A percentile compares a stretch with the other conserved stretches of the same genome.
Evolutionary conservation across 106 monocot genomes (phyloP).

Genomic region (Cymbidium sinense): DNA sequence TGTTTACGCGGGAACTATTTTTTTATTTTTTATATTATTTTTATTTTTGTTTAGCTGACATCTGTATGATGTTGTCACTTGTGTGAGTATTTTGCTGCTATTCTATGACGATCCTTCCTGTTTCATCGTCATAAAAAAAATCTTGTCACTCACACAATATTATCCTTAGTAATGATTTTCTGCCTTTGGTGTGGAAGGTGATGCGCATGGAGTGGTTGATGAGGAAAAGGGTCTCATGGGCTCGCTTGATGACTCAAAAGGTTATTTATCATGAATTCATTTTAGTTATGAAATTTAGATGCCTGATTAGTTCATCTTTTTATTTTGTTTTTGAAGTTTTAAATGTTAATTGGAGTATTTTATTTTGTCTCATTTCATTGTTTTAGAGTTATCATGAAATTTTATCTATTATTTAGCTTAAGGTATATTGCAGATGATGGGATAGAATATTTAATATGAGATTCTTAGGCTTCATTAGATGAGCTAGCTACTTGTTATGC

Average conservation of each 20-base stretch:
- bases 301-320: too few relatives aligned
- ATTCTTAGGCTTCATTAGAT: background rate
- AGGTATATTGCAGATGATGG: background rate
- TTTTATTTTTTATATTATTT: too few relatives aligned
- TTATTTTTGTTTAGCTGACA: background rate
- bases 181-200: conserved; percentile 14
- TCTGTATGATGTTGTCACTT: background rate
- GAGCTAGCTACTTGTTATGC: background rate
- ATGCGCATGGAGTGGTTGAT: conserved; percentile 12
- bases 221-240: conserved; percentile 36
- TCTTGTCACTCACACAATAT: background rate
- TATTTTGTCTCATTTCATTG: background rate
- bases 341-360: background rate
- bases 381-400: background rate
- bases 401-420: background rate
- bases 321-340: background rate
- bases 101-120: background rate
- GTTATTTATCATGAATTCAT: conserved; percentile 15
- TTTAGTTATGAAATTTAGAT: background rate
- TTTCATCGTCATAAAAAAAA: background rate
- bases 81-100: background rate
- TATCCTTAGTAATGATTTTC: background rate
- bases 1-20: background rate
- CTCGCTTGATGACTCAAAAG: conserved; percentile 47
- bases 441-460: background rate